Base-by-base conservation (phyloP, 1,284 basidiomycete species). In the Termitomyces sp. region DNA sequence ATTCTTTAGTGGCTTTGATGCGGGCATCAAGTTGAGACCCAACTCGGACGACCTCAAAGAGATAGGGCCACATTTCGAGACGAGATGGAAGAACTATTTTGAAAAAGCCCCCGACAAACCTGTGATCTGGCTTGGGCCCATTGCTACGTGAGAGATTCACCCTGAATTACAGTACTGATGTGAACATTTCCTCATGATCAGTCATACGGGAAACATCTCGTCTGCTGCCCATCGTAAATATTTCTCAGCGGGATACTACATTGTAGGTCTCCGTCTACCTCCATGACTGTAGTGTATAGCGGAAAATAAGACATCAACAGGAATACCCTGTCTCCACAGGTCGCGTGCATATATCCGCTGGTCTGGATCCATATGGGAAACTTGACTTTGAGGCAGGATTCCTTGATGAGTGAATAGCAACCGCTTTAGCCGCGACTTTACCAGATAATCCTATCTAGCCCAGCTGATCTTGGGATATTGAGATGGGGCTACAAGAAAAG, bases 401-500 rank as follows among this genome's bases (percentile, higher is more conserved):
- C 56, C 60, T 73, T 8, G 38, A 57, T n/a, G 49, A 59, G 55
- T 60, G n/a, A 21, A 47, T 30, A 26, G 13, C n/a, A 7, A 16
- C 11, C 3, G n/a, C 5, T n/a, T 13, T 10, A 16, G 26, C 1
- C 26, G 5, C 19, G 9, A 21, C 8, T 9, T 21, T 19, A 8
- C 8, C 11, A 11, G 6, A 19, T 18, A 46, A 13, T 16, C 39
- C n/a, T 4, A 21, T 18, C 26, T 47, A 83, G 80, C 19, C 60
- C 69, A 10, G 77, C 75, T 2, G 85, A 87, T 61, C 28, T 87
- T 1, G 72, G 70, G 1, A 66, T 77, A 8, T 62, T 83, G 54
- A 67, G 75, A 45, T 82, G 79, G 74, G 68, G 60, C 0, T 88
- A 84, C 64, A 88, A 87, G 63, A 74, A 72, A 56, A 54, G 66